phyloP scores from a whole-genome alignment of 2,329 filamentous ascomycete genomes.

The Nigrograna mackinnonii region DNA sequence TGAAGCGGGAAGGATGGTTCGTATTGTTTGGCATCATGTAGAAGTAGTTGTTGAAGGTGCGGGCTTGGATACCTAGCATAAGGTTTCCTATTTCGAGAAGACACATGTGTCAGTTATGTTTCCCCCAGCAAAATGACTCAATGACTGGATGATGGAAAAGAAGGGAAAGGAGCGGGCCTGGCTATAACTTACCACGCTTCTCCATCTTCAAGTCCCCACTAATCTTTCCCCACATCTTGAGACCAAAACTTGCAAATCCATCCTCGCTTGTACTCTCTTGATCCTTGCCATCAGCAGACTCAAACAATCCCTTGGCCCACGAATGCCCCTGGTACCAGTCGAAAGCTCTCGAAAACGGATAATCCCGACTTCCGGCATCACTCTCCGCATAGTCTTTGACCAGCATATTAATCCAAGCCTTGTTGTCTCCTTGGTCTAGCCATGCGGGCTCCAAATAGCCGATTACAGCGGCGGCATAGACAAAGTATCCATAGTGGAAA shows the following conservation, averaged over 20 bases:
- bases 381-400: constrained; percentile 86
- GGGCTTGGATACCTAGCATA: constrained; percentile 77
- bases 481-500: constrained; percentile 79
- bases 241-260: constrained; percentile 79
- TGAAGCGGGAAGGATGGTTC: constrained; percentile 75
- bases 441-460: constrained; percentile 76
- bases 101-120: too few species aligned
- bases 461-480: constrained; percentile 83
- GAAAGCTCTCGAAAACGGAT: constrained; percentile 81
- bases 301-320: constrained; percentile 82
- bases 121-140: too few species aligned
- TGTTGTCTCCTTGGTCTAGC: constrained; percentile 65
- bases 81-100: constrained; percentile 73
- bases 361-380: constrained; percentile 64
- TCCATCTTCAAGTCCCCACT: constrained; percentile 79
- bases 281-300: constrained; percentile 75
- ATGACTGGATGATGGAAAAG: too few species aligned
- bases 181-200: constrained; percentile 54
- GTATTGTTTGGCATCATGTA: constrained; percentile 73
- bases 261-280: constrained; percentile 92
- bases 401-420: constrained; percentile 79
- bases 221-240: constrained; percentile 92
- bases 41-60: constrained; percentile 79
- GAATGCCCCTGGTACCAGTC: constrained; percentile 96
- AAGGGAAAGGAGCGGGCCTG: not conserved